Base-by-base conservation (phyloP, 1,139 yeast species). In the Yamadazyma dushanensis region DNA sequence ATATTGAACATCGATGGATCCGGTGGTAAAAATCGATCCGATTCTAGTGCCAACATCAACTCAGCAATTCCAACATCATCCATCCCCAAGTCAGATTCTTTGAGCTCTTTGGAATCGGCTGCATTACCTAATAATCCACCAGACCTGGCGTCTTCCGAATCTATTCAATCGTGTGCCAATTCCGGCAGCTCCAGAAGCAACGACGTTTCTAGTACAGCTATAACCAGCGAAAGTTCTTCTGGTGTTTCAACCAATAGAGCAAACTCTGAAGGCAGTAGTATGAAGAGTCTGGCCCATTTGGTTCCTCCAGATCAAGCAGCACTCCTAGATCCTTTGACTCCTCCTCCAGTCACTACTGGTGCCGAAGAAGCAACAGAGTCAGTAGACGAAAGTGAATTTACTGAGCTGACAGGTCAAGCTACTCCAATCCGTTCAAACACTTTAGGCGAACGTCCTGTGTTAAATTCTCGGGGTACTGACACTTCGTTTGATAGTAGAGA, bases 201-300 rank as follows among this genome's bases (percentile, higher is more conserved):
- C n/a, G 47, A 46, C 18, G 33, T 35, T 8, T 32, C 43, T 3
- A 41, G 45, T 28, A 36, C 45, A 9, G 46, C 41, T n/a, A 26
- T 39, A 5, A 42, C 47, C 1, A 44, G 39, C 9, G 48, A 45
- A 24, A 28, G 23, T 23, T 35, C 38, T 4, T 34, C 38, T 3
- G n/a, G n/a, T 23, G 9, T 8, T 4, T 25, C 27, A 10, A 8
- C 18, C n/a, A 11, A n/a, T 5, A 25, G 16, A 25, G 27, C 8
- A 5, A 5, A 13, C n/a, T 7, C 24, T 10, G 24, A 21, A 21
- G 24, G n/a, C 8, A 21, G n/a, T 18, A 25, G 27, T 15, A 7
- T 25, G 8, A 18, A 13, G 9, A 24, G 26, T 13, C 6, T 4
- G 6, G 16, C 26, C 16, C 11, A 24, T 9, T 13, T 24, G n/a